Evolutionary conservation across 176 grass and related monocot genomes (phyloP).

Genomic region (Ananas comosus): DNA sequence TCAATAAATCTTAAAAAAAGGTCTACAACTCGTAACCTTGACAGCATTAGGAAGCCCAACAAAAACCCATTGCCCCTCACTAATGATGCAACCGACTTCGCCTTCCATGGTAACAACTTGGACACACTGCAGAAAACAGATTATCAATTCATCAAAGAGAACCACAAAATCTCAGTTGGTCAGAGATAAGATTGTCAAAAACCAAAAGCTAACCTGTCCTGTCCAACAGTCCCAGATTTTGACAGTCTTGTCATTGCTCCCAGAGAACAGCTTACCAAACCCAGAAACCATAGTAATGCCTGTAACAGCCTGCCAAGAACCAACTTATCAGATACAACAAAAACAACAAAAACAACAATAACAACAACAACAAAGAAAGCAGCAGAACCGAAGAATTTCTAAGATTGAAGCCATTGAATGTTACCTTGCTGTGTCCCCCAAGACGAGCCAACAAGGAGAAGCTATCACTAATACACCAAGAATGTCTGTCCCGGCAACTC

Average conservation of each 20-base stretch:
- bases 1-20: slow-evolving; percentile 6
- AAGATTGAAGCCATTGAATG: background rate
- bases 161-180: background rate
- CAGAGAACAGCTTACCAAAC: slow-evolving; percentile 16
- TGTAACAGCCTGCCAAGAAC: slow-evolving; percentile 10
- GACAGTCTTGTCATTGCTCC: slow-evolving; percentile 19
- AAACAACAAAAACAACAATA: too few species aligned
- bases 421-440: background rate
- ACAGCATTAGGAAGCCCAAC: slow-evolving; percentile 13
- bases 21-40: slow-evolving; percentile 4
- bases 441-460: background rate
- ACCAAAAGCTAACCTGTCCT: slow-evolving; percentile 3
- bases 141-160: background rate
- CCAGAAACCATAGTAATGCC: slow-evolving; percentile 12
- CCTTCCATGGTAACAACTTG: slow-evolving; percentile 16
- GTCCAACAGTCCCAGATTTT: slow-evolving; percentile 19
- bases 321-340: background rate
- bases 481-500: background rate
- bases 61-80: slow-evolving; percentile 14
- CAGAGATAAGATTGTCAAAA: background rate
- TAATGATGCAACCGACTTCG: slow-evolving; percentile 22
- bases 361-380: background rate
- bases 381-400: background rate
- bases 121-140: slow-evolving; percentile 1
- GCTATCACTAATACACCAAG: background rate